Evolutionary conservation across 2,329 filamentous ascomycete genomes (phyloP).

Genomic region (Calycina herbarum): DNA sequence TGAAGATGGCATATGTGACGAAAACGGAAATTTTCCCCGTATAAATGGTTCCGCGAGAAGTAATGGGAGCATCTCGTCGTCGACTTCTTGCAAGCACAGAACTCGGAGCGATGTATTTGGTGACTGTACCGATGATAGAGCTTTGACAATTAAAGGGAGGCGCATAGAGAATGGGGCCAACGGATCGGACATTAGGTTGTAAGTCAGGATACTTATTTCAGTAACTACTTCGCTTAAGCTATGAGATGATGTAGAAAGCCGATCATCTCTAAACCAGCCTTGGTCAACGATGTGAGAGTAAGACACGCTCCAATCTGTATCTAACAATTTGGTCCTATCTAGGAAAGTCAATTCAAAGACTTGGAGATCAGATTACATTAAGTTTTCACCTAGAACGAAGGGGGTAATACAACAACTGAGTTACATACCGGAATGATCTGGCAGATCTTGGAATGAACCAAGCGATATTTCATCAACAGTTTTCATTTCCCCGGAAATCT

Average conservation of each 20-base stretch:
- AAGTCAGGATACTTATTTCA: constrained; percentile 33
- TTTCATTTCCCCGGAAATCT: constrained; percentile 52
- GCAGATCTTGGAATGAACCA: not conserved
- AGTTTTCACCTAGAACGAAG: no score
- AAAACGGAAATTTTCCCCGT: constrained; percentile 42
- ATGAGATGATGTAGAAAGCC: no score
- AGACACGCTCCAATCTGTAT: no score
- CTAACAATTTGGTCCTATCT: no score
- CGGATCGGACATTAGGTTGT: constrained; percentile 46
- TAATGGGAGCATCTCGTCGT: constrained; percentile 60
- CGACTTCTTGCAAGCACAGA: constrained; percentile 60
- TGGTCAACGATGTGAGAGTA: no score
- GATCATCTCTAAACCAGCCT: no score
- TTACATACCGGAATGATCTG: no score
- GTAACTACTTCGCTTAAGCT: no score
- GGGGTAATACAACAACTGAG: no score
- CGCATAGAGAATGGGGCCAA: constrained; percentile 40
- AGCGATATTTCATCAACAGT: constrained; percentile 19
- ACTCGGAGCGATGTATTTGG: constrained; percentile 32
- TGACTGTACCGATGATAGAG: constrained; percentile 32
- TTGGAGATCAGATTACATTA: no score
- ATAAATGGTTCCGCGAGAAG: constrained; percentile 53
- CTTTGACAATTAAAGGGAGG: constrained; percentile 40
- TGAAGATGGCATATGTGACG: constrained; percentile 19
- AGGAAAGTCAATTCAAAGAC: no score